phyloP scores from a whole-genome alignment of 2,329 filamentous ascomycete genomes.

The Cladorrhinum sp. region DNA sequence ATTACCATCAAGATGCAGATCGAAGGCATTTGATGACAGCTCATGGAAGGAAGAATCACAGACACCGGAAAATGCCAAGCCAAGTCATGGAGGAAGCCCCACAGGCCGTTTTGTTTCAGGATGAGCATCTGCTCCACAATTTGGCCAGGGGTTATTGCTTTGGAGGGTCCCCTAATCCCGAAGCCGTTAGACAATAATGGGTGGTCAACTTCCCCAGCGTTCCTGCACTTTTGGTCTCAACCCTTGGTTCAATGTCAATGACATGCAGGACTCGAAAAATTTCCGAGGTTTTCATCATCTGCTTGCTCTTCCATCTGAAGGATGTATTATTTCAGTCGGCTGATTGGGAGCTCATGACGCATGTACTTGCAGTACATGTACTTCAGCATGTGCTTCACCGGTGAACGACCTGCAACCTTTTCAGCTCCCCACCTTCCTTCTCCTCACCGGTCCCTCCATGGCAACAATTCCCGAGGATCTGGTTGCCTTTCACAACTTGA shows the following conservation, averaged over 20 bases:
- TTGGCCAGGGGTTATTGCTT: slow-evolving; percentile 16
- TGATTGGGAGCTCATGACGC: neutral
- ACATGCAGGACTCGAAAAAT: neutral
- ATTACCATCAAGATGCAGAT: too few species aligned
- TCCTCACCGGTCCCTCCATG: neutral
- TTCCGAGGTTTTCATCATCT: neutral
- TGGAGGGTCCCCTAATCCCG: slow-evolving; percentile 12
- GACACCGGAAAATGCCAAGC: neutral
- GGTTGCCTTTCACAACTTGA: neutral
- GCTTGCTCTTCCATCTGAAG: too few species aligned
- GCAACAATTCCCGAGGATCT: neutral
- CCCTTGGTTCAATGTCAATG: neutral
- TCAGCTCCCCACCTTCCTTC: neutral
- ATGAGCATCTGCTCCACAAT: slow-evolving; percentile 12
- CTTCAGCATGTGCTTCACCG: neutral
- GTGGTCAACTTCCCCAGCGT: neutral
- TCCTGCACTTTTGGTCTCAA: neutral
- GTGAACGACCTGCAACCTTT: neutral
- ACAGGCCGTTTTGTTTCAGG: slow-evolving; percentile 29
- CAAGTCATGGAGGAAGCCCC: slow-evolving; percentile 22
- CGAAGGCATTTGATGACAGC: neutral
- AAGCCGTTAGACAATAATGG: neutral
- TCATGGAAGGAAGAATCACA: neutral
- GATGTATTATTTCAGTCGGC: too few species aligned
- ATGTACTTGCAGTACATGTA: too few species aligned